Percentiles rank a stretch among this genome's conserved stretches.
These are phyloP conservation scores for Vaccinium myrtillus DNA, from an alignment of 148 eudicot species.

Conservation along the genomic window DNA sequence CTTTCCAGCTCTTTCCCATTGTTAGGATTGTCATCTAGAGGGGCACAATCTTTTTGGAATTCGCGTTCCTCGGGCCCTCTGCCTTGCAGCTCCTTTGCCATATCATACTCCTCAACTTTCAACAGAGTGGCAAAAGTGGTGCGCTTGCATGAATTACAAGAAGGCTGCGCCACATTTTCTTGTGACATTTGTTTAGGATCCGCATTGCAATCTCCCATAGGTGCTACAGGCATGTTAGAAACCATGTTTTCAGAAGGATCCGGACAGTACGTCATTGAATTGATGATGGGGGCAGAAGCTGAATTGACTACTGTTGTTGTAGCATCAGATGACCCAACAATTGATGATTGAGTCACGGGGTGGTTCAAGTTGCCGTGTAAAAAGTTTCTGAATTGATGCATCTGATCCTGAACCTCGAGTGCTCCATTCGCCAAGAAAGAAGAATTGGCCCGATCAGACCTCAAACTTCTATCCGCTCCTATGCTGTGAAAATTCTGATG, in stretches of 20 bases:
- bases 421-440: slow-evolving; percentile 34
- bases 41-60: slow-evolving; percentile 31
- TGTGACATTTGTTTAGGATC: slow-evolving; percentile 26
- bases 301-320: slow-evolving; percentile 79
- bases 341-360: slow-evolving; percentile 81
- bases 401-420: slow-evolving; percentile 50
- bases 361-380: slow-evolving; percentile 56
- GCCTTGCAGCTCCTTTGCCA: slow-evolving; percentile 24
- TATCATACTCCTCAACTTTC: slow-evolving; percentile 31
- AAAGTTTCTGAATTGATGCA: slow-evolving; percentile 63
- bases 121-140: slow-evolving; percentile 21
- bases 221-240: slow-evolving; percentile 24
- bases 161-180: slow-evolving; percentile 36
- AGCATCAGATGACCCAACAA: slow-evolving; percentile 71
- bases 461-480: slow-evolving; percentile 45
- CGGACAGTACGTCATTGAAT: slow-evolving; percentile 57
- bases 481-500: slow-evolving; percentile 27
- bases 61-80: slow-evolving; percentile 28
- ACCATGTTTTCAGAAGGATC: slow-evolving; percentile 36
- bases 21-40: slow-evolving; percentile 28
- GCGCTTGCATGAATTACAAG: slow-evolving; percentile 33
- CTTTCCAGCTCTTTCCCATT: slow-evolving; percentile 28
- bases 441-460: slow-evolving; percentile 39
- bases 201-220: slow-evolving; percentile 33
- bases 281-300: slow-evolving; percentile 67